Evolutionary conservation across 768 basidiomycete species (phyloP).

Genomic region (Termitomyces titanicus): DNA sequence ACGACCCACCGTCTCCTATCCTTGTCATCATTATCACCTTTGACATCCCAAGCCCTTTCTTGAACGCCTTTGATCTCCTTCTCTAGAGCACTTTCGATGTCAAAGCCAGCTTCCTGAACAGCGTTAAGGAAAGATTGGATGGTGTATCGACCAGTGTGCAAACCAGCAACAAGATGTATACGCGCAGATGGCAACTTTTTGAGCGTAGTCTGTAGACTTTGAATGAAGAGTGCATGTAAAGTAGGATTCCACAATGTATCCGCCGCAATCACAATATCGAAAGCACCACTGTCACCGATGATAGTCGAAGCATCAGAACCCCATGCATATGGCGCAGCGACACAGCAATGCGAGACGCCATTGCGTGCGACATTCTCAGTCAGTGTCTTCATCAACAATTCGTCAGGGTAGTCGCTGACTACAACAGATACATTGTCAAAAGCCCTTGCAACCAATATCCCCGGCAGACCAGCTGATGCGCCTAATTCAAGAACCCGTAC

Average conservation of each 20-base stretch:
- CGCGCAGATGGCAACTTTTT: conserved; percentile 40
- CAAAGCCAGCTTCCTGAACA: conserved; percentile 37
- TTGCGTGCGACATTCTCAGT: conserved; percentile 55
- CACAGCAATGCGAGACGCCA: conserved; percentile 42
- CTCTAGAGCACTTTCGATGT: conserved; percentile 43
- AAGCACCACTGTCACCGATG: conserved; percentile 27
- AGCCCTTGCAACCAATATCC: conserved; percentile 58
- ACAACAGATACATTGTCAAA: conserved; percentile 40
- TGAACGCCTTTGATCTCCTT: conserved; percentile 37
- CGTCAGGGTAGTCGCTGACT: conserved; percentile 72
- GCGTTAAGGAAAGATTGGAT: conserved; percentile 55
- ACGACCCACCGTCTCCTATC: conserved; percentile 71
- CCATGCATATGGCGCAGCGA: conserved; percentile 61
- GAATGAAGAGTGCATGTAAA: conserved; percentile 49
- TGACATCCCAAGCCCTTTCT: conserved; percentile 49
- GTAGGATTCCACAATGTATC: conserved; percentile 80
- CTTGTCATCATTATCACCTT: conserved; percentile 57
- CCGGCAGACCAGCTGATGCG: conserved; percentile 71
- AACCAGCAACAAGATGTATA: conserved; percentile 63
- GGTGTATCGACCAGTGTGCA: conserved; percentile 76
- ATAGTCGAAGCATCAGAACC: conserved; percentile 44
- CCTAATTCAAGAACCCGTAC: conserved; percentile 64
- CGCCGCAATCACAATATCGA: conserved; percentile 68
- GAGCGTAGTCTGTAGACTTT: conserved; percentile 48
- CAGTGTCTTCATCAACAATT: conserved; percentile 52